phyloP scores from a whole-genome alignment of 2,329 filamentous ascomycete genomes.

The Penicillium rolfsii region DNA sequence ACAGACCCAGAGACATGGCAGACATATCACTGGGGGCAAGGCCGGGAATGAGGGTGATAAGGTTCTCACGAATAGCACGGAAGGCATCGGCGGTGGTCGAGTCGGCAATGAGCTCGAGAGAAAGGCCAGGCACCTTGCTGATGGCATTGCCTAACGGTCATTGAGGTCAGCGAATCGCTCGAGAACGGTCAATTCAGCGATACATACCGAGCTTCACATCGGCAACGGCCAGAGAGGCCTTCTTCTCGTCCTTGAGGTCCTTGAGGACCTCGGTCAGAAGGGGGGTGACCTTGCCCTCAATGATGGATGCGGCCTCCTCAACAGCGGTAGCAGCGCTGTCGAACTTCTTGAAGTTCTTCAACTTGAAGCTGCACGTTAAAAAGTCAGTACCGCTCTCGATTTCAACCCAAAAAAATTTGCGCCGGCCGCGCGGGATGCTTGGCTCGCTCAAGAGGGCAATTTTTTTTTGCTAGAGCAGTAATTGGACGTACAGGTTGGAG shows the following conservation, averaged over 20 bases:
- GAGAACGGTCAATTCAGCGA: constrained; percentile 1
- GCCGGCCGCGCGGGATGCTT: constrained; percentile 9
- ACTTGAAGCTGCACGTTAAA: constrained; percentile 68
- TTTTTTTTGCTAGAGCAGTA: constrained; percentile 9
- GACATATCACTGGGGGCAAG: constrained; percentile 82
- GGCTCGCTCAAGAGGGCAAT: constrained; percentile 12
- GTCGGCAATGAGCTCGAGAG: constrained; percentile 81
- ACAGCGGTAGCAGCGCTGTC: constrained; percentile 88
- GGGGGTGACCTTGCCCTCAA: constrained; percentile 92
- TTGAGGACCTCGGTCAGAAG: constrained; percentile 81
- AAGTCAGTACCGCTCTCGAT: constrained; percentile 30
- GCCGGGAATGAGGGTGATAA: constrained; percentile 87
- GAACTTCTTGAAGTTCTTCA: constrained; percentile 98
- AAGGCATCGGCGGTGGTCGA: constrained; percentile 84
- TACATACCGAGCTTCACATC: constrained; percentile 78
- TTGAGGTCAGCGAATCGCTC: constrained; percentile 21
- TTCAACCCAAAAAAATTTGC: constrained; percentile 33
- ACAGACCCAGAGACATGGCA: constrained; percentile 94
- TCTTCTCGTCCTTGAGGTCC: constrained; percentile 95
- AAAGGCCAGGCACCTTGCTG: constrained; percentile 85
- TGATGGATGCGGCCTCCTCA: constrained; percentile 84
- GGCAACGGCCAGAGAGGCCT: constrained; percentile 89
- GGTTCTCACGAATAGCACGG: constrained; percentile 88
- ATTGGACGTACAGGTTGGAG: constrained; percentile 73
- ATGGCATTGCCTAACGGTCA: constrained; percentile 70